These are phyloP conservation scores for Aspergillus steynii DNA, from an alignment of 495 filamentous ascomycete species.

Conservation along the genomic window DNA sequence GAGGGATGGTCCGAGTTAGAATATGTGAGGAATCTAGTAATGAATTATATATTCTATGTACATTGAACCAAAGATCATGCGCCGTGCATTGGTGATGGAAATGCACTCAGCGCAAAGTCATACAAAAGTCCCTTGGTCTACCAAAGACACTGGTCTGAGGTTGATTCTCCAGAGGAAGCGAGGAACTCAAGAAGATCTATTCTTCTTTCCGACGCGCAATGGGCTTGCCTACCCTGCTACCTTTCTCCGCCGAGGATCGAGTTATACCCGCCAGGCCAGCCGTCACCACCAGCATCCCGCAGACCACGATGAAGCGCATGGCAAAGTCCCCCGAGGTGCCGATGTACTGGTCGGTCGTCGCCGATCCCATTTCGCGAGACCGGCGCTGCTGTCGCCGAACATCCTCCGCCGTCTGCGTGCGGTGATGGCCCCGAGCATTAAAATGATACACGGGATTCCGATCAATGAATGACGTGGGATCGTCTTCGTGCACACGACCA, in stretches of 20 bases:
- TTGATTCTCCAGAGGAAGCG: no score
- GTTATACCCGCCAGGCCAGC: conserved; percentile 24
- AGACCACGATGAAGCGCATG: conserved; percentile 47
- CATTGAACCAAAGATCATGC: neutral
- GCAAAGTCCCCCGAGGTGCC: conserved; percentile 35
- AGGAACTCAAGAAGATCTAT: neutral
- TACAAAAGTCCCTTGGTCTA: no score
- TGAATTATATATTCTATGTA: neutral
- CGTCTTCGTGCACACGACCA: conserved; percentile 28
- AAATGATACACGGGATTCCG: conserved; percentile 62
- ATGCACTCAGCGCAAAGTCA: no score
- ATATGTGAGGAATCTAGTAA: neutral
- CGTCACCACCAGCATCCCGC: conserved; percentile 36
- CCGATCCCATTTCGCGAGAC: conserved; percentile 21
- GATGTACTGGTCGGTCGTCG: conserved; percentile 31
- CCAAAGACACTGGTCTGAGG: no score
- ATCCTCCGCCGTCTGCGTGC: conserved; percentile 66
- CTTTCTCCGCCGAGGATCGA: conserved; percentile 11
- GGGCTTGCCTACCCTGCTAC: conserved; percentile 4
- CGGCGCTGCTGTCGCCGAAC: conserved; percentile 44
- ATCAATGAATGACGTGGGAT: conserved; percentile 45
- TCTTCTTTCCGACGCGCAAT: conserved; percentile 11
- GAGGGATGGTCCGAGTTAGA: neutral
- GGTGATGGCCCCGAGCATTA: conserved; percentile 66
- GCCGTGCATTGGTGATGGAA: neutral